These are phyloP conservation scores for Daedalea quercina DNA, from an alignment of 768 basidiomycete genomes.

Conservation along the genomic window DNA sequence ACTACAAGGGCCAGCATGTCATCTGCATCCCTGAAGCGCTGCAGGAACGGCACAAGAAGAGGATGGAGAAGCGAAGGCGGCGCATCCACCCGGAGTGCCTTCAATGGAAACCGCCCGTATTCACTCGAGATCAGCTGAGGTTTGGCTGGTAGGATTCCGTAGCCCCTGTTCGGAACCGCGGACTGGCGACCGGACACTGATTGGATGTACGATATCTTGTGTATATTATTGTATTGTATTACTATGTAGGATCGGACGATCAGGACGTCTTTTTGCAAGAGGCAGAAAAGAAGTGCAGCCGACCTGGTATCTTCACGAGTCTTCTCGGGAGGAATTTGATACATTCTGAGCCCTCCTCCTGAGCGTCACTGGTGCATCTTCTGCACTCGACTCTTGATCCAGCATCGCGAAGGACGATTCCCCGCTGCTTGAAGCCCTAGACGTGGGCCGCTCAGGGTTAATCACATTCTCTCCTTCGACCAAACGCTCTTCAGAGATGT, in stretches of 20 bases:
- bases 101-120: constrained; percentile 93
- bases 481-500: background rate
- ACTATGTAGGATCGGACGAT: background rate
- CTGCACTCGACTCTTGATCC: constrained; percentile 19
- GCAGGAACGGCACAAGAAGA: constrained; percentile 85
- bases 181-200: background rate
- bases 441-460: constrained; percentile 7
- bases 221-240: background rate
- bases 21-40: constrained; percentile 89
- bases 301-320: background rate
- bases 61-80: constrained; percentile 67
- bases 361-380: constrained; percentile 17
- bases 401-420: constrained; percentile 20
- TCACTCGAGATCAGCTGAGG: constrained; percentile 83
- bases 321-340: background rate
- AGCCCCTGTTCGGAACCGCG: background rate
- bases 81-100: constrained; percentile 76
- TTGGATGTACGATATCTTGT: background rate
- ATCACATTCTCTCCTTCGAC: constrained; percentile 5
- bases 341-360: constrained; percentile 9
- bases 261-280: background rate
- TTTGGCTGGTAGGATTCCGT: constrained; percentile 41
- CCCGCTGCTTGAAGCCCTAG: constrained; percentile 16
- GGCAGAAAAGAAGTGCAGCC: background rate
- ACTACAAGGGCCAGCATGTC: constrained; percentile 91